These are phyloP conservation scores for Ustilago esculenta DNA, from an alignment of 1,284 basidiomycete species.

Conservation along the genomic window DNA sequence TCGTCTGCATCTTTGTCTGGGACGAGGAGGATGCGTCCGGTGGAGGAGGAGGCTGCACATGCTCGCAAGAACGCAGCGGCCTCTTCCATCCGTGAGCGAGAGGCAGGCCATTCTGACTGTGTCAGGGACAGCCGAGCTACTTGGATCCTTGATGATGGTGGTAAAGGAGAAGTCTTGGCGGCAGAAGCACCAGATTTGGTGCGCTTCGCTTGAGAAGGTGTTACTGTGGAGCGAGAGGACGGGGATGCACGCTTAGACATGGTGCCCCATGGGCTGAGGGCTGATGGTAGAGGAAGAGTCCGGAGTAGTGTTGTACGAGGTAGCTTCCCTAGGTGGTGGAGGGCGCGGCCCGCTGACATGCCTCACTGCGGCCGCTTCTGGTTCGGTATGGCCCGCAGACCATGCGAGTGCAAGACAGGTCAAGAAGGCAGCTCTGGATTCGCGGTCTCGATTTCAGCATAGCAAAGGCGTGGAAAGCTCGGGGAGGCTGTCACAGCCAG, in stretches of 20 bases:
- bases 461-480: too few species aligned
- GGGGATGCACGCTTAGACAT: slow-evolving; percentile 23
- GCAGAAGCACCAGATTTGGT: background rate
- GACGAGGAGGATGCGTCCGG: slow-evolving; percentile 36
- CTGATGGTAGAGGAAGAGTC: background rate
- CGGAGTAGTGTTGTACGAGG: background rate
- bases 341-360: slow-evolving; percentile 3
- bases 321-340: too few species aligned
- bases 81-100: slow-evolving; percentile 13
- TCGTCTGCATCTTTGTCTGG: slow-evolving; percentile 60
- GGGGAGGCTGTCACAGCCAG: too few species aligned
- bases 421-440: too few species aligned
- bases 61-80: slow-evolving; percentile 27
- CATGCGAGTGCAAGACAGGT: too few species aligned
- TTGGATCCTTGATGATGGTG: slow-evolving; percentile 2
- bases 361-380: background rate
- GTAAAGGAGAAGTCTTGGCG: background rate
- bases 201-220: background rate
- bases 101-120: slow-evolving; percentile 43
- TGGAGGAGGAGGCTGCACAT: slow-evolving; percentile 13
- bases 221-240: background rate
- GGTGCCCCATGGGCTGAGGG: background rate
- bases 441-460: too few species aligned
- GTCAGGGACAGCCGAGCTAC: slow-evolving; percentile 22
- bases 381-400: too few species aligned